A percentile compares a stretch with the other conserved stretches of the same genome.
Evolutionary conservation across 352 stramenopile species (phyloP).

Genomic region (Pythium insidiosum): DNA sequence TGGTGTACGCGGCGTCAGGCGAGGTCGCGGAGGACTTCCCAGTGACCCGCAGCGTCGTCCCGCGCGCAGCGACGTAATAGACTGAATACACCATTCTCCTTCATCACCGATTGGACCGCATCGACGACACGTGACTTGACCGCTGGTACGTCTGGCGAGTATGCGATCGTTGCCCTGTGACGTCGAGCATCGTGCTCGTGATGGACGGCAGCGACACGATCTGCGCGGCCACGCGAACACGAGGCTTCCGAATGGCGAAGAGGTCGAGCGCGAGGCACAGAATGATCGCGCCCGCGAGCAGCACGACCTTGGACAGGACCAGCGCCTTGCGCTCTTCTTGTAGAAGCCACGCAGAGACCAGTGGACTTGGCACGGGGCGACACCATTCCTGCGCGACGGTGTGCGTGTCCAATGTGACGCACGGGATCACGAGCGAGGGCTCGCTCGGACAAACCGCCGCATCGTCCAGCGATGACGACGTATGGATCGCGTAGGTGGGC

Average conservation of each 20-base stretch:
- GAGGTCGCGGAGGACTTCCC: slow-evolving; percentile 43
- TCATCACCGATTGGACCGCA: slow-evolving; percentile 1
- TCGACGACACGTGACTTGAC: too few species aligned
- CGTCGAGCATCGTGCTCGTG: slow-evolving; percentile 20
- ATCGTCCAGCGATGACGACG: slow-evolving; percentile 1
- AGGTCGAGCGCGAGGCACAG: slow-evolving; percentile 20
- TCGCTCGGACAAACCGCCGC: slow-evolving; percentile 3
- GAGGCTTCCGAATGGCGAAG: slow-evolving; percentile 19
- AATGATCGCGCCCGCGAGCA: slow-evolving; percentile 19
- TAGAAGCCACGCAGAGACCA: slow-evolving; percentile 18
- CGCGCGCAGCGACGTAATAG: neutral
- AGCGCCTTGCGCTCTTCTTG: slow-evolving; percentile 20
- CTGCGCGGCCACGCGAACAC: slow-evolving; percentile 3
- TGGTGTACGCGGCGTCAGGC: slow-evolving; percentile 60
- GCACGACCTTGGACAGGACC: slow-evolving; percentile 17
- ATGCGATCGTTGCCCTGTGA: slow-evolving; percentile 1
- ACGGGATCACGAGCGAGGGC: slow-evolving; percentile 19
- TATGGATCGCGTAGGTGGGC: slow-evolving; percentile 16
- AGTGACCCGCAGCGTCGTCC: slow-evolving; percentile 39
- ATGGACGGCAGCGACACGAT: slow-evolving; percentile 11
- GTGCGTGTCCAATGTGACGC: slow-evolving; percentile 10
- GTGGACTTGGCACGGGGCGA: slow-evolving; percentile 10
- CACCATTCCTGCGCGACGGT: slow-evolving; percentile 18
- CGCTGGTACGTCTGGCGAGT: too few species aligned
- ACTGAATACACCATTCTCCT: too few species aligned